Evolutionary conservation across 306 rosid genomes (phyloP).

Genomic region (Ceratonia siliqua): DNA sequence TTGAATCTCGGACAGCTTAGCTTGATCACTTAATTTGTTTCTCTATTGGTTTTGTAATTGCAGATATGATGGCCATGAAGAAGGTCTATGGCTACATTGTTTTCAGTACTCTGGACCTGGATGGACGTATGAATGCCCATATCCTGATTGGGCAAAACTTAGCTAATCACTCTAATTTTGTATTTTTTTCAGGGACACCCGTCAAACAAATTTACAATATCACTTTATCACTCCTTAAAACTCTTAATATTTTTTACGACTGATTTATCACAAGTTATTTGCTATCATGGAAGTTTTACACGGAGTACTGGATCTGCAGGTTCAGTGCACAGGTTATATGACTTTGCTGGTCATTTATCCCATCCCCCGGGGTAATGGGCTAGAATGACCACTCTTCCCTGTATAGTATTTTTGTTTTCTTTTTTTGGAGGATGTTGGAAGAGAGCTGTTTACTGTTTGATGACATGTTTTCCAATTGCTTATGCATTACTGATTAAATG

Average conservation of each 20-base stretch:
- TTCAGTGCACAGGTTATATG: background rate
- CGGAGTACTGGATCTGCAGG: background rate
- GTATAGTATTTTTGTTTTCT: background rate
- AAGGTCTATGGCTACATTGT: conserved; percentile 75
- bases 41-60: conserved; percentile 24
- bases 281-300: background rate
- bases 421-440: background rate
- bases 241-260: background rate
- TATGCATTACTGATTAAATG: conserved; percentile 23
- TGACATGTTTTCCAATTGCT: conserved; percentile 22
- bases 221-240: background rate
- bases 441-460: conserved; percentile 20
- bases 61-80: conserved; percentile 60
- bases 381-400: background rate
- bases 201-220: background rate
- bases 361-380: too few relatives aligned
- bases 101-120: conserved; percentile 62
- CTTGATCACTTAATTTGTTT: too few relatives aligned
- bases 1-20: background rate
- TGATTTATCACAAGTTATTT: background rate
- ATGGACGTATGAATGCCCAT: conserved; percentile 68
- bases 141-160: conserved; percentile 64
- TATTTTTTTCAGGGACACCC: background rate
- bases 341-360: background rate
- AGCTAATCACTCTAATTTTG: conserved; percentile 1